These are phyloP conservation scores for Solanum chiquidenum DNA, from an alignment of 257 asterid genomes.

Conservation along the genomic window DNA sequence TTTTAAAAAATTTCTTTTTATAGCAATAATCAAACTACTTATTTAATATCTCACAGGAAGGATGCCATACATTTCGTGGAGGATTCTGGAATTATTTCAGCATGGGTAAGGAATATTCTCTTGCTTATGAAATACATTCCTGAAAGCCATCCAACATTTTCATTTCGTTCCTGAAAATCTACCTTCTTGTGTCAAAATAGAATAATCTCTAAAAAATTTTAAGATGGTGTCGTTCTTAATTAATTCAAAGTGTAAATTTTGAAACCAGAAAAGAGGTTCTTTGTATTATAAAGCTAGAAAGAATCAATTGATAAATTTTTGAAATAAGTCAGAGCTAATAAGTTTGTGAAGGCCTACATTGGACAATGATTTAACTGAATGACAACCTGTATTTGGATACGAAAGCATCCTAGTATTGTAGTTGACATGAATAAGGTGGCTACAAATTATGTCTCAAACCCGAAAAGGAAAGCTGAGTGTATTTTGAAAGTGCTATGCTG, in stretches of 20 bases:
- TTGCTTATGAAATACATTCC: background rate
- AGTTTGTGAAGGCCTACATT: background rate
- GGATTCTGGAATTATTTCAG: slow-evolving; percentile 57
- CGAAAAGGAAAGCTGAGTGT: background rate
- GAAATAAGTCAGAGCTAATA: background rate
- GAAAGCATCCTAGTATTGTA: background rate
- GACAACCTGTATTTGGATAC: background rate
- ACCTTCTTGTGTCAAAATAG: background rate
- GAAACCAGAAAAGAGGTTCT: background rate
- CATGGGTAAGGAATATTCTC: slow-evolving; percentile 27
- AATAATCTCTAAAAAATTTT: background rate
- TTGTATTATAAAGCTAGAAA: background rate
- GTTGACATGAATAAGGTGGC: background rate
- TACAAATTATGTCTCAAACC: background rate
- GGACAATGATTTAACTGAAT: background rate
- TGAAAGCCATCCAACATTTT: background rate
- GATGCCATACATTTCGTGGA: slow-evolving; percentile 36
- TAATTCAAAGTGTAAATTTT: background rate
- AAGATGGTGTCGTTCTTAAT: background rate
- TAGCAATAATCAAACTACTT: background rate
- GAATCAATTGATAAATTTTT: background rate
- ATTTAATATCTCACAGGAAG: slow-evolving; percentile 23
- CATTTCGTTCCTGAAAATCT: background rate
- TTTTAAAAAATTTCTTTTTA: rapidly evolving
- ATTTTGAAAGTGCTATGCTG: background rate